Conservation (phyloP, 2,329 filamentous ascomycete species). For the Dactylellina parvicollis region DNA sequence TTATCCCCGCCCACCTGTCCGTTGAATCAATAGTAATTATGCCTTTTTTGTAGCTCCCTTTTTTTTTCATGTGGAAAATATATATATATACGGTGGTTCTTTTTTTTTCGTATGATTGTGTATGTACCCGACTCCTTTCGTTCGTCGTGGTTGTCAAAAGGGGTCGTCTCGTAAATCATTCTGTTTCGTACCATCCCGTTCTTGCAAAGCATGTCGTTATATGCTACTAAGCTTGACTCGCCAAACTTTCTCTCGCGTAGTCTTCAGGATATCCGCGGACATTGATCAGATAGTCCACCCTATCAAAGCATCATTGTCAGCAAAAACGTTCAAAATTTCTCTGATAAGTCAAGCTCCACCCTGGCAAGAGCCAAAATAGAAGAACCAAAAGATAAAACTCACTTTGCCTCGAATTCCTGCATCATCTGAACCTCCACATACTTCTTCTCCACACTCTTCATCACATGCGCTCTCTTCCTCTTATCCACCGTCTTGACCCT, state of each 20-base stretch:
- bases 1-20: constrained; percentile 3
- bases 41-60: not conserved
- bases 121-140: too few species aligned
- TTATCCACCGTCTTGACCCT: constrained; percentile 83
- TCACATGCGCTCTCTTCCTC: constrained; percentile 71
- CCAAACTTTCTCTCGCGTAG: constrained; percentile 65
- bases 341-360: not conserved
- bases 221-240: constrained; percentile 32
- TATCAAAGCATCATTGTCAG: constrained; percentile 59
- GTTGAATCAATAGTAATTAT: not conserved
- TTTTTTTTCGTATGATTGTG: too few species aligned
- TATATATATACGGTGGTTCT: too few species aligned
- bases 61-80: too few species aligned
- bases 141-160: too few species aligned
- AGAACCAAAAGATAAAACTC: constrained; percentile 62
- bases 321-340: not conserved
- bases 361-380: constrained; percentile 5
- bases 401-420: constrained; percentile 80
- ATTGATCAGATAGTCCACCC: constrained; percentile 72
- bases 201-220: too few species aligned
- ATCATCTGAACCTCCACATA: constrained; percentile 77
- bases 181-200: too few species aligned
- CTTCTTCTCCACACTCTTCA: constrained; percentile 77
- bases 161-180: too few species aligned
- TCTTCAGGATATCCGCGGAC: constrained; percentile 69